A percentile compares a stretch with the other conserved stretches of the same genome.
Conservation (phyloP, 2,329 filamentous ascomycete species). For the Exophiala viscosa region DNA sequence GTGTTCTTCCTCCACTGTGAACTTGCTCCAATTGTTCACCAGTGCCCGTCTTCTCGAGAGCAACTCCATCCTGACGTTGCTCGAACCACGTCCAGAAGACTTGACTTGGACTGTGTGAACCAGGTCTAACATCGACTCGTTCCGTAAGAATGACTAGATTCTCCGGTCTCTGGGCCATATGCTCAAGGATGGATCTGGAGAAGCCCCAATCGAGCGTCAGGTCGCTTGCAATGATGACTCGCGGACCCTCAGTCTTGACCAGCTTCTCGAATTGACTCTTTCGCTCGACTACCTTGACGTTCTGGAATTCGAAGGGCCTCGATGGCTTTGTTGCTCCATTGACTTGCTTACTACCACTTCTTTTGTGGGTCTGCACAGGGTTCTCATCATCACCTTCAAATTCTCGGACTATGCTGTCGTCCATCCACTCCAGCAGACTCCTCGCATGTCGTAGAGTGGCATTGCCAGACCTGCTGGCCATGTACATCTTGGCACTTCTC, state of each 20-base stretch:
- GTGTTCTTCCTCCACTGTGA: constrained; percentile 59
- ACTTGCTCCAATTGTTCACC: constrained; percentile 64
- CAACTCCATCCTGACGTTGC: constrained; percentile 62
- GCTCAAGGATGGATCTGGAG: constrained; percentile 72
- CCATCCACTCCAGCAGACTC: constrained; percentile 99
- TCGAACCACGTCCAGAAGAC: constrained; percentile 79
- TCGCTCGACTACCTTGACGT: constrained; percentile 77
- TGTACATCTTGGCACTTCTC: constrained; percentile 60
- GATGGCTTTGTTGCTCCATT: constrained; percentile 42
- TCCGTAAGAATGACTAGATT: constrained; percentile 90
- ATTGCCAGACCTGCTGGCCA: constrained; percentile 80
- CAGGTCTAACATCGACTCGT: constrained; percentile 38
- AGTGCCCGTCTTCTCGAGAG: constrained; percentile 52
- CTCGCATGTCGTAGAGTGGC: constrained; percentile 86
- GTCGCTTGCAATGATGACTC: constrained; percentile 88
- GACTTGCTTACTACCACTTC: constrained; percentile 42
- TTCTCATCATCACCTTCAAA: constrained; percentile 61
- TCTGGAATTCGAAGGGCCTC: constrained; percentile 85
- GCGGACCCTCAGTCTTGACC: constrained; percentile 50
- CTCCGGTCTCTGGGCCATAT: constrained; percentile 68
- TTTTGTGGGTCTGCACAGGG: constrained; percentile 31
- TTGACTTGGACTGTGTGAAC: constrained; percentile 51
- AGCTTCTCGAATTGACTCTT: constrained; percentile 74
- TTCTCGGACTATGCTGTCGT: constrained; percentile 87
- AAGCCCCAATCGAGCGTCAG: constrained; percentile 92